Evolutionary conservation across 768 basidiomycete genomes (phyloP), one percentile per base, ranked within the genome.

Genomic region (Boletus rubescentipes): DNA sequence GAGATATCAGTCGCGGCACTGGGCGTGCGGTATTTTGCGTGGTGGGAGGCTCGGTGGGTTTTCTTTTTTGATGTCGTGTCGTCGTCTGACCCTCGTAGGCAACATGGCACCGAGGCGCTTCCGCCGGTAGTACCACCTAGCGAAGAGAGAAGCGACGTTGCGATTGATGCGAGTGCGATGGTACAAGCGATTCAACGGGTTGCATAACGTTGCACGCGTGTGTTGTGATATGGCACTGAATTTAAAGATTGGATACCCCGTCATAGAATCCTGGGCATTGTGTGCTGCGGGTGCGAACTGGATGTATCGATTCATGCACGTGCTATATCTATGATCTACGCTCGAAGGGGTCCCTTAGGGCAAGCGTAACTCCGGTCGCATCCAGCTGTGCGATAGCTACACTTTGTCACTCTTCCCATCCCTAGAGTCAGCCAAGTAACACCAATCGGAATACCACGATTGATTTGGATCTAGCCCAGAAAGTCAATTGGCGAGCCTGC

Each of bases 21-120:
- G 32, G 45, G 30, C 10, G 38, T 41, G 38, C 37, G 45, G 23
- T 53, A 53, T 3, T n/a, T 46, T 26, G 51, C 51, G 6, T 53
- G 51, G 51, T 18, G n/a, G 51, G 51, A 53, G 12, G 30, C 31
- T 4, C 30, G 30, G 51, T 53, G 21, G 32, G 51, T 52, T 2
- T 7, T 29, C 8, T 18, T 32, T 15, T 36, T 2, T 23, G 6
- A 21, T 46, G 31, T 5, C 9, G 29, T 38, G 43, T 23, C 23
- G n/a, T 35, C 12, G 34, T 7, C 40, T 53, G 38, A 40, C n/a
- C 4, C 3, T 26, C 23, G n/a, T 29, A 53, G 51, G 38, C 45
- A 53, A 41, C 23, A 53, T 29, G 38, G 38, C 11, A 23, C 35
- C 23, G 38, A 16, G 1, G 31, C 37, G 9, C 38, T 53, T 4